Conservation (phyloP, 345 rosid genomes). For the Cardamine chenopodiifolia region DNA sequence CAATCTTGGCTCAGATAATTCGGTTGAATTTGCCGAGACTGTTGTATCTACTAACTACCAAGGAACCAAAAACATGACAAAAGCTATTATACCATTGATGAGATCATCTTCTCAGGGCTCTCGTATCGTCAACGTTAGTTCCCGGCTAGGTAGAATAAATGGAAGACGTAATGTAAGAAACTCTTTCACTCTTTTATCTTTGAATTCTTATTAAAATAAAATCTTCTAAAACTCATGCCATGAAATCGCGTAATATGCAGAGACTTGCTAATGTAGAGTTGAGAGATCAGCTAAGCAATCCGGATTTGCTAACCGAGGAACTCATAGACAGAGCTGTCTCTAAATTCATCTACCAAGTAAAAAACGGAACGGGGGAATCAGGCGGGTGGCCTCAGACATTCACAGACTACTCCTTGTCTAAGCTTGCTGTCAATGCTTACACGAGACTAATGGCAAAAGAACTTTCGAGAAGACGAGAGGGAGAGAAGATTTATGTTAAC, state of each 20-base stretch:
- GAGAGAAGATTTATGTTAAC: slow-evolving; percentile 69
- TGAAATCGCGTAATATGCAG: slow-evolving; percentile 44
- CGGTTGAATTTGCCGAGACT: slow-evolving; percentile 62
- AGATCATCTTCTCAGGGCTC: slow-evolving; percentile 70
- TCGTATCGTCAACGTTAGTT: slow-evolving; percentile 82
- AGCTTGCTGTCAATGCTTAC: slow-evolving; percentile 82
- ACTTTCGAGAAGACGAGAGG: slow-evolving; percentile 63
- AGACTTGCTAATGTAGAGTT: slow-evolving; percentile 59
- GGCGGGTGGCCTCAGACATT: slow-evolving; percentile 88
- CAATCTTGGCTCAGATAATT: slow-evolving; percentile 73
- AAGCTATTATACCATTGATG: slow-evolving; percentile 85
- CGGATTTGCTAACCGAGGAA: slow-evolving; percentile 69
- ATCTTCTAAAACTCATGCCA: neutral
- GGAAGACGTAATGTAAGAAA: slow-evolving; percentile 83
- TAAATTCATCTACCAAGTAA: slow-evolving; percentile 71
- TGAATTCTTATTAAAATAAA: neutral
- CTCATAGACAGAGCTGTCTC: slow-evolving; percentile 59
- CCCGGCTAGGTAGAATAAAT: slow-evolving; percentile 73
- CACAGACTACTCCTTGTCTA: slow-evolving; percentile 85
- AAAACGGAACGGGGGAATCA: slow-evolving; percentile 67
- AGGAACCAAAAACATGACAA: slow-evolving; percentile 71
- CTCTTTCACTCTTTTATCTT: neutral
- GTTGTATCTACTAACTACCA: slow-evolving; percentile 72
- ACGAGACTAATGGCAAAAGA: slow-evolving; percentile 65
- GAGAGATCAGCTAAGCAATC: slow-evolving; percentile 59